A percentile compares a stretch with the other conserved stretches of the same genome.
Conservation (phyloP, 2,329 filamentous ascomycete species). For the Aspergillus sp. region DNA sequence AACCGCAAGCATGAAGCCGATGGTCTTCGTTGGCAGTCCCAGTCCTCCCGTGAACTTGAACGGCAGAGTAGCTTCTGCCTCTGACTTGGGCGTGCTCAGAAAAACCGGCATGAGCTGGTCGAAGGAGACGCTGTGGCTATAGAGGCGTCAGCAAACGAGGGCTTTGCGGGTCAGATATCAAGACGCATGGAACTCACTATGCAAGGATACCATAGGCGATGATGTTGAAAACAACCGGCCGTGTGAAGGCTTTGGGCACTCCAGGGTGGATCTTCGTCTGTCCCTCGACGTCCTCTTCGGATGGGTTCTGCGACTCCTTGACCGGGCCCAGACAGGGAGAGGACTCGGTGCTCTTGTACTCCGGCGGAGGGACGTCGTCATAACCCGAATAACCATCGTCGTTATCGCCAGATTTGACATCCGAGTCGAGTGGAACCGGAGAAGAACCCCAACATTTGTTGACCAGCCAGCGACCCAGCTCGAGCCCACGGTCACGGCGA, state of each 20-base stretch:
- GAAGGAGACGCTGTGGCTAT: conserved; percentile 90
- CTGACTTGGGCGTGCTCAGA: conserved; percentile 58
- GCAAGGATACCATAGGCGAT: conserved; percentile 84
- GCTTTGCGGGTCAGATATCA: conserved; percentile 2
- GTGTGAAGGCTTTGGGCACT: conserved; percentile 61
- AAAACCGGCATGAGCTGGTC: conserved; percentile 91
- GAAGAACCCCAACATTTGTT: conserved; percentile 20
- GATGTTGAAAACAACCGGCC: conserved; percentile 77
- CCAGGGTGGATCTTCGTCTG: conserved; percentile 35
- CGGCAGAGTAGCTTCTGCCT: conserved; percentile 52
- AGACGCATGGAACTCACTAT: conserved; percentile 58
- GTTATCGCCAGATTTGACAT: conserved; percentile 39
- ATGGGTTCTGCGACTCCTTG: conserved; percentile 19
- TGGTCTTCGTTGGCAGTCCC: conserved; percentile 68
- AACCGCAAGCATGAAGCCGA: conserved; percentile 78
- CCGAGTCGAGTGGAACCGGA: conserved; percentile 18
- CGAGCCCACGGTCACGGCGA: conserved; percentile 64
- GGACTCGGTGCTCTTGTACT: conserved; percentile 53
- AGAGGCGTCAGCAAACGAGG: conserved; percentile 34
- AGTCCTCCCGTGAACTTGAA: conserved; percentile 88
- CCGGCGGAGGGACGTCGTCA: conserved; percentile 53
- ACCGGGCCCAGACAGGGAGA: conserved; percentile 41
- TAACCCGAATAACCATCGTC: conserved; percentile 46
- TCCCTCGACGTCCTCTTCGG: conserved; percentile 31
- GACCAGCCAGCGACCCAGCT: conserved; percentile 64